Evolutionary conservation across 305 asterid species (phyloP).

Genomic region (Solanum hybrid): DNA sequence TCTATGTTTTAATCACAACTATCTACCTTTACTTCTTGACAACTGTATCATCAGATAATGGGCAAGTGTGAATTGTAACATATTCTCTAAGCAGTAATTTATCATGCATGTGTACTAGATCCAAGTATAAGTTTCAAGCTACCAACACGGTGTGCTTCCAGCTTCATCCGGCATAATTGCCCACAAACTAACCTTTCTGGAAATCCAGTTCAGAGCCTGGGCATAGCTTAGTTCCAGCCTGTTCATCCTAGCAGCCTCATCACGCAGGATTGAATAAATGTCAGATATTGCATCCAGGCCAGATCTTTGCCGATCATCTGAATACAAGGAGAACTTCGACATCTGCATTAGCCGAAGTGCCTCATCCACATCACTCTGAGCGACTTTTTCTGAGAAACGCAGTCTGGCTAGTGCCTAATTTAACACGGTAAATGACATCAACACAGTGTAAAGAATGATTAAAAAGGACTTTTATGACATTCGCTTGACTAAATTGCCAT

Average conservation of each 20-base stretch:
- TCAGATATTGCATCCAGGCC: slow-evolving; percentile 96
- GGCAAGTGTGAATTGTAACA: neutral
- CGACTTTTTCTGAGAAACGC: slow-evolving; percentile 57
- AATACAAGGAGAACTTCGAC: slow-evolving; percentile 95
- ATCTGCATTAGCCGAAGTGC: slow-evolving; percentile 95
- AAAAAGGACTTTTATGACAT: neutral
- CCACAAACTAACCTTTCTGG: slow-evolving; percentile 70
- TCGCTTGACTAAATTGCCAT: neutral
- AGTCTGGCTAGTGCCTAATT: slow-evolving; percentile 89
- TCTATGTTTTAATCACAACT: neutral
- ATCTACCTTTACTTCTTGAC: neutral
- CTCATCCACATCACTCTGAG: slow-evolving; percentile 97
- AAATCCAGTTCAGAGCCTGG: slow-evolving; percentile 95
- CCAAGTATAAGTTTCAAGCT: neutral
- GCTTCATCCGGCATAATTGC: neutral
- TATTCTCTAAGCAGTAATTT: neutral
- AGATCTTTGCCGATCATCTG: slow-evolving; percentile 80
- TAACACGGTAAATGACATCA: neutral
- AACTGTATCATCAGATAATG: neutral
- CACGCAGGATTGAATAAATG: slow-evolving; percentile 87
- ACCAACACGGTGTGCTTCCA: neutral
- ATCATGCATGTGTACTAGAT: neutral
- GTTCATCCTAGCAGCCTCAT: slow-evolving; percentile 85
- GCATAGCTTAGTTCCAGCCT: slow-evolving; percentile 80
- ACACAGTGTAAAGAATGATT: neutral